Base-by-base conservation (phyloP, 2,329 filamentous ascomycete species). In the Sclerotinia subarctica region DNA sequence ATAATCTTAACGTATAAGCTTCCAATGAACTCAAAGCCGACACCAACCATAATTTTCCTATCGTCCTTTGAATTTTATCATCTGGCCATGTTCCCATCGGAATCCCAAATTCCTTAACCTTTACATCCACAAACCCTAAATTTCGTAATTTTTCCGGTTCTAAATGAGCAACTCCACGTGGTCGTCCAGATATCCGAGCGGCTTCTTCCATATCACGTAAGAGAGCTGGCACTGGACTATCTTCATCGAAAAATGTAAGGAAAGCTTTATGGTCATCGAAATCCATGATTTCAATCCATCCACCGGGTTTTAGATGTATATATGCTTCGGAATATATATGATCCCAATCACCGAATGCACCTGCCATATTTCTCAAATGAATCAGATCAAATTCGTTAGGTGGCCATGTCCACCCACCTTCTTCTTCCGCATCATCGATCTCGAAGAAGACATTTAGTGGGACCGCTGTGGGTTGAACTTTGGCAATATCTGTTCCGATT, bases 371-470 rank as follows among this genome's bases (percentile, higher is more conserved):
- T 56, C 85, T 82, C 2, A 85, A 82, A 76, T 89, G 87, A 68
- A 90, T 82, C 69, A 84, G 84, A 76, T 89, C 86, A 73, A 88
- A 87, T 64, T 81, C 79, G 67, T 81, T 73, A 82, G 71, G 81
- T 74, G 73, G 86, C 82, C 78, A 86, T 75, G 78, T 85, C 80
- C 80, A 82, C 1, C 79, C 75, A 24, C 77, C 79, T 82, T 77
- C 73, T 64, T 76, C 73, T 64, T 77, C 76, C 1, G 76, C 85
- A 73, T 91, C 88, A 73, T 90, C 88, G 58, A 90, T 84, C 62
- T 88, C 82, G 73, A 90, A 90, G 69, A 84, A 82, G 69, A 88
- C 85, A 72, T 90, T 91, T 24, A 81, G 79, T 0, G 87, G 86
- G 2, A 88, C 83, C 74, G 82, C 82, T n/a, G 79, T 80, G 2